phyloP scores from a whole-genome alignment of 2,329 filamentous ascomycete species.

The Rachicladosporium sp. region DNA sequence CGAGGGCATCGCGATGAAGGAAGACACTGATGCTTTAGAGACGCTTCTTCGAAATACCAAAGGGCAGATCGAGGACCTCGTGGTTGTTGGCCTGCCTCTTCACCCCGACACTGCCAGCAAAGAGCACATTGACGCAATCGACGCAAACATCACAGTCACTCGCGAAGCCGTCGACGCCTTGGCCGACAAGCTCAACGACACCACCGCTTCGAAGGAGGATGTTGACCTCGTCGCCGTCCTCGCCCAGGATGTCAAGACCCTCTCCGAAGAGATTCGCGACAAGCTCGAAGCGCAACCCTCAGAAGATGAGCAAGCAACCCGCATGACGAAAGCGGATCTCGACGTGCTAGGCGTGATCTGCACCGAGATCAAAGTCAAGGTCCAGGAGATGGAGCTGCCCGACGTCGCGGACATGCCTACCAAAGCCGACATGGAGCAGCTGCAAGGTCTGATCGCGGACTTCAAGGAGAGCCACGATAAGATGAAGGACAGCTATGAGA shows the following conservation, averaged over 20 bases:
- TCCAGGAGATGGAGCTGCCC: slow-evolving; percentile 61
- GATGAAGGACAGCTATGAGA: slow-evolving; percentile 60
- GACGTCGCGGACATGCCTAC: slow-evolving; percentile 59
- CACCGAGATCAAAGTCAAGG: slow-evolving; percentile 68
- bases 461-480: slow-evolving; percentile 50
- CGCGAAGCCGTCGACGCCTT: slow-evolving; percentile 60
- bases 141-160: slow-evolving; percentile 60
- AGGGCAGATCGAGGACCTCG: slow-evolving; percentile 71
- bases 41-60: slow-evolving; percentile 84
- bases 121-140: slow-evolving; percentile 47
- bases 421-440: slow-evolving; percentile 60
- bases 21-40: slow-evolving; percentile 84
- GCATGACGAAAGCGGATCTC: slow-evolving; percentile 68
- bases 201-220: slow-evolving; percentile 65
- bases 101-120: slow-evolving; percentile 58
- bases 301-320: slow-evolving; percentile 38
- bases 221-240: slow-evolving; percentile 64
- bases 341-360: slow-evolving; percentile 69
- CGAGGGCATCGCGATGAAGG: slow-evolving; percentile 53
- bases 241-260: slow-evolving; percentile 61
- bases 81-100: slow-evolving; percentile 25
- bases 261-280: slow-evolving; percentile 55
- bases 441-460: slow-evolving; percentile 41
- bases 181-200: slow-evolving; percentile 52
- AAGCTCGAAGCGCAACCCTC: slow-evolving; percentile 27